Evolutionary conservation across 179 eudicot species (phyloP), one percentile per base, ranked within the genome.

Genomic region (Sideroxylon spinosum): DNA sequence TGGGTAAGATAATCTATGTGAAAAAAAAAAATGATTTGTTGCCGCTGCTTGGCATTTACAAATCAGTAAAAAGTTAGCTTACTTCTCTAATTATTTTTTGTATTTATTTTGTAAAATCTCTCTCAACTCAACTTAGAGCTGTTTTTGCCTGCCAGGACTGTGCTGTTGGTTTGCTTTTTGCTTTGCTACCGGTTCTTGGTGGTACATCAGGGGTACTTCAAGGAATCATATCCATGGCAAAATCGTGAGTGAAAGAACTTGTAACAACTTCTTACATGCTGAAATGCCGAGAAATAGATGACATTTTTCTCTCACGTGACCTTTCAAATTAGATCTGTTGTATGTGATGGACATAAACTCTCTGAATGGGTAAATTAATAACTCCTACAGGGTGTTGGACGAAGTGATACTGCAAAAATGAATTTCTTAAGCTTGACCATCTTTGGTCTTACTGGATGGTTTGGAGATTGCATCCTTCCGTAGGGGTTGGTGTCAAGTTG

Each of bases 161-260:
- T 77, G 92, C 97, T 65, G 97, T 92, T 71, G 98, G 97, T 60
- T 86, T 92, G 83, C 88, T 92, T 65, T 94, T 94, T 79, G 97
- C 98, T n/a, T 71, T 94, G 83, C 91, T 94, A 72, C 98, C 95
- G 29, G 89, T 94, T 76, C 91, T 94, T 73, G 93, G 98, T 63
- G 98, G 98, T 75, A 90, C 87, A 73, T 89, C 98, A 32, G 95
- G 97, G 75, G 79, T 87, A 82, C 84, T 92, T 75, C 97, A 93
- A 79, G 98, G 98, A 68, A 79, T 88, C 10, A 81, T 90, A 71
- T 93, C 98, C 75, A 91, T 93, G 98, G 76, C 93, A 20, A 93
- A 93, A 86, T 91, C 91, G 98, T 93, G 88, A 87, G 97, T 82
- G n/a, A 25, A 37, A 76, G 17, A 50, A 26, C 59, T 22, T 60